A percentile compares a stretch with the other conserved stretches of the same genome.
Evolutionary conservation across 805 yeast genomes (phyloP).

Genomic region (Candida boleticola): DNA sequence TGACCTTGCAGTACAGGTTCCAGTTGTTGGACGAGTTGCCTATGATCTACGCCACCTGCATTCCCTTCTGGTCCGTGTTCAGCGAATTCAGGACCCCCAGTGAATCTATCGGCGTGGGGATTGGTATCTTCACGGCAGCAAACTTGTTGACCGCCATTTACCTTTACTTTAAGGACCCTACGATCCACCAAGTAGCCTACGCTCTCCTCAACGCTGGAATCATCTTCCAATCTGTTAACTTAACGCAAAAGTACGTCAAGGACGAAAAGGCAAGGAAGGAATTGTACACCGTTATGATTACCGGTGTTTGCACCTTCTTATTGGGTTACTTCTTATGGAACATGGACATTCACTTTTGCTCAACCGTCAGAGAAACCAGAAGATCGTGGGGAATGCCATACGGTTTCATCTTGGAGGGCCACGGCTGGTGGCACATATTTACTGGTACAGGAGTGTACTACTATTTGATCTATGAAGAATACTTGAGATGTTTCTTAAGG

Average conservation of each 20-base stretch:
- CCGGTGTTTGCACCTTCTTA: slow-evolving; percentile 62
- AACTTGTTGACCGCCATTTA: slow-evolving; percentile 67
- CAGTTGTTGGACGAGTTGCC: slow-evolving; percentile 95
- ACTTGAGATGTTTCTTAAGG: slow-evolving; percentile 63
- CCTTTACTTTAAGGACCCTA: slow-evolving; percentile 73
- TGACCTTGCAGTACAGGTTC: slow-evolving; percentile 87
- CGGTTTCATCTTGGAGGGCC: slow-evolving; percentile 85
- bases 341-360: slow-evolving; percentile 79
- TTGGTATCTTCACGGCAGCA: slow-evolving; percentile 52
- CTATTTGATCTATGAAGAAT: slow-evolving; percentile 77
- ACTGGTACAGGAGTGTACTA: slow-evolving; percentile 87
- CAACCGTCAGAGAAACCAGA: slow-evolving; percentile 54
- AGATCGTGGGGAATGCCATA: slow-evolving; percentile 74
- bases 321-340: slow-evolving; percentile 87
- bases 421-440: slow-evolving; percentile 96
- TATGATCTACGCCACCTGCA: slow-evolving; percentile 96
- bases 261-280: slow-evolving; percentile 46
- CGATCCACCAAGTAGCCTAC: slow-evolving; percentile 85
- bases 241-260: slow-evolving; percentile 53
- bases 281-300: slow-evolving; percentile 52
- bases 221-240: slow-evolving; percentile 54
- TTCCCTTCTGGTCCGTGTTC: slow-evolving; percentile 85
- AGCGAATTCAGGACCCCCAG: slow-evolving; percentile 49
- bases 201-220: slow-evolving; percentile 75
- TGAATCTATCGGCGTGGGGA: slow-evolving; percentile 44